Base-by-base conservation (phyloP, 2,329 filamentous ascomycete genomes). In the Scolecobasidium constrictum region DNA sequence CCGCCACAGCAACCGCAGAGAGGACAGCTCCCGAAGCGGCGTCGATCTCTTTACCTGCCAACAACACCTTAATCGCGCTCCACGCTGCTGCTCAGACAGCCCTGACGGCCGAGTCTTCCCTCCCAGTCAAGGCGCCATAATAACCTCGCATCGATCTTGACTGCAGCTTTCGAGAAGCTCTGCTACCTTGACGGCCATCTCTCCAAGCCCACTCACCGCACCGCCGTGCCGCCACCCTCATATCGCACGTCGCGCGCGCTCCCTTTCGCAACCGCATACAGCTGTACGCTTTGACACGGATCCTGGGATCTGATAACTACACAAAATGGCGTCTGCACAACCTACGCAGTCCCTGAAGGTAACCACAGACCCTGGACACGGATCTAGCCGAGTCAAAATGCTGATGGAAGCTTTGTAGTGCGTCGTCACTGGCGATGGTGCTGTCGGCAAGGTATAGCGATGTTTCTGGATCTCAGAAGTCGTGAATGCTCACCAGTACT, bases 371-470 rank as follows among this genome's bases (percentile, higher is more conserved):
- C 38, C 38, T 43, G 46, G 33, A 28, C 15, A 34, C 35, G 36
- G 44, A 28, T 44, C 31, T 23, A 17, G 17, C 22, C 34, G 34
- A 23, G 31, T n/a, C 28, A 22, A n/a, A n/a, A 35, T 45, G 36
- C 35, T 47, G 43, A 45, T 46, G 41, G 46, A 36, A 39, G 31
- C 18, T 39, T 43, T 41, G n/a, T 48, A 95, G 87, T 98, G 92
- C 66, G 92, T 98, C 62, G 92, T 98, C 61, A 96, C 92, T 50
- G 92, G 92, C 70, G 92, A 98, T 66, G 92, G 92, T 85, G 92
- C 92, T 62, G 92, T 98, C 57, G 92, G 92, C 67, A 98, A 98
- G 78, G 88, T 94, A 68, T 67, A 71, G 63, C 20, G 31, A 44
- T 35, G 33, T 7, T 23, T 36, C 34, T n/a, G n/a, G 16, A 20